Conservation (phyloP, 352 stramenopile genomes). For the Aphanomyces euteiches region DNA sequence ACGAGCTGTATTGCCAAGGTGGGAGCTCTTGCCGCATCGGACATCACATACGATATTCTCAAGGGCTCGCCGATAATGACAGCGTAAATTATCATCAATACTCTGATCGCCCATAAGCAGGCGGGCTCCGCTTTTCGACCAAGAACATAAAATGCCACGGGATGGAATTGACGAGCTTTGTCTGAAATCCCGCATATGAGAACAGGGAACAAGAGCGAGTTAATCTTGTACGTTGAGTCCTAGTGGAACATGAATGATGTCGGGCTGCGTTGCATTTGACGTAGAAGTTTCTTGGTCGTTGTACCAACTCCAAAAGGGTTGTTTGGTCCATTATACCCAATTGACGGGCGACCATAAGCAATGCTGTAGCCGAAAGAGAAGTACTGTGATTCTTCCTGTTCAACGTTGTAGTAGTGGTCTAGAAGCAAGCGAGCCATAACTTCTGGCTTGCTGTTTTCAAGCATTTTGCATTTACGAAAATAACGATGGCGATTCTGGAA, state of each 20-base stretch:
- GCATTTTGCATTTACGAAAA: neutral
- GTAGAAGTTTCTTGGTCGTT: neutral
- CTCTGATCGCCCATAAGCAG: neutral
- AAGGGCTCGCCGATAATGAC: neutral
- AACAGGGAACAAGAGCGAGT: neutral
- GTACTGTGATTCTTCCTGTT: neutral
- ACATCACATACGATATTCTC: neutral
- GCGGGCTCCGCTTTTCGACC: neutral
- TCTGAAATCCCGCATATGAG: conserved; percentile 1
- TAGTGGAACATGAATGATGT: neutral
- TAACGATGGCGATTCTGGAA: neutral
- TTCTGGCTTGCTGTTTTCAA: neutral
- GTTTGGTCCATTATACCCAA: neutral
- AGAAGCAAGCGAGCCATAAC: neutral
- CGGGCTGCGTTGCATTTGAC: conserved; percentile 1
- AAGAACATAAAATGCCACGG: neutral
- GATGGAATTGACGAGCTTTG: neutral
- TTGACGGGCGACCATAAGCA: neutral
- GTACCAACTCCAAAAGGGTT: neutral
- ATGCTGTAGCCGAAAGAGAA: conserved; percentile 2
- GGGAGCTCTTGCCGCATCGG: neutral
- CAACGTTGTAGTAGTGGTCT: neutral
- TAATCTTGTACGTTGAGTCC: conserved; percentile 1
- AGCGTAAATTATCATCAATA: neutral
- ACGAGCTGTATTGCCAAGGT: neutral